Evolutionary conservation across 805 yeast genomes (phyloP).

Genomic region (Suhomyces xylopsoci): DNA sequence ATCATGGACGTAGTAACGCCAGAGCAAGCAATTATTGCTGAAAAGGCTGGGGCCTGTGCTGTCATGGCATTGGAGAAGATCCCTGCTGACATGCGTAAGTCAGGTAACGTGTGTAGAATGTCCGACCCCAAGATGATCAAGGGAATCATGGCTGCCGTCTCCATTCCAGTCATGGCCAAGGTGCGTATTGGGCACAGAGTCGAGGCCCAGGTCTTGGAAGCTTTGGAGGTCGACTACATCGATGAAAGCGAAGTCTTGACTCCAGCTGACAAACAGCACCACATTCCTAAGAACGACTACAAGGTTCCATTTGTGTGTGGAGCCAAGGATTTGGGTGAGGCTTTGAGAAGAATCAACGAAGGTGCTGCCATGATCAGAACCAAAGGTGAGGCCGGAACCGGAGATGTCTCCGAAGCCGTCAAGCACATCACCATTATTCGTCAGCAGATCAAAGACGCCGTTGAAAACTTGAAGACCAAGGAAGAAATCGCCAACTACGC

Average conservation of each 20-base stretch:
- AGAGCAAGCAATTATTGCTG: conserved; percentile 79
- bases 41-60: conserved; percentile 83
- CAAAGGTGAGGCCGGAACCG: conserved; percentile 89
- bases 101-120: conserved; percentile 84
- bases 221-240: conserved; percentile 70
- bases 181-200: conserved; percentile 80
- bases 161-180: conserved; percentile 82
- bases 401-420: conserved; percentile 81
- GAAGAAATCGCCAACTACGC: conserved; percentile 52
- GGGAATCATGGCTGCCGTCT: conserved; percentile 66
- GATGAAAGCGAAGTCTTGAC: conserved; percentile 85
- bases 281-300: conserved; percentile 58
- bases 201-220: conserved; percentile 76
- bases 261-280: conserved; percentile 70
- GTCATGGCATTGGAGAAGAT: conserved; percentile 86
- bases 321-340: conserved; percentile 78
- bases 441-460: conserved; percentile 49
- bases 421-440: conserved; percentile 65
- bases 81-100: conserved; percentile 80
- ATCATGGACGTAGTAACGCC: conserved; percentile 74
- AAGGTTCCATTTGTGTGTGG: conserved; percentile 83
- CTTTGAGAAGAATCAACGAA: conserved; percentile 71
- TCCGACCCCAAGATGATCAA: conserved; percentile 78
- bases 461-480: conserved; percentile 33
- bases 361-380: conserved; percentile 88